Base-by-base conservation (phyloP, 2,329 filamentous ascomycete species). In the Ascochyta lentis region DNA sequence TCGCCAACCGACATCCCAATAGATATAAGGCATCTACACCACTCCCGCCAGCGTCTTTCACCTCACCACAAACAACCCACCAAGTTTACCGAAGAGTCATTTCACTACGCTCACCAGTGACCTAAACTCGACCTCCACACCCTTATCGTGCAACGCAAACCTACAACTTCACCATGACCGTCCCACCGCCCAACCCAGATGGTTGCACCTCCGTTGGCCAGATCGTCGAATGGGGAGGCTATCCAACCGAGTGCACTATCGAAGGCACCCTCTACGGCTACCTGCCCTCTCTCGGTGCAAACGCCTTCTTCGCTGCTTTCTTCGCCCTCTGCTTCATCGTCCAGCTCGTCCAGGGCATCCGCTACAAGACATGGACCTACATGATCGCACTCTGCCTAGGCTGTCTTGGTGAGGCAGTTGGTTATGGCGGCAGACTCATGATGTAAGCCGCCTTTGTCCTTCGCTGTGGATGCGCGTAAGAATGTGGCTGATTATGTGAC, bases 331-430 rank as follows among this genome's bases (percentile, higher is more conserved):
- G 80, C 44, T 76, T 81, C 3, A 13, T 84, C 5, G 66, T 77
- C 19, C 83, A 86, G 44, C 44, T 84, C 23, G 72, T 70, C 1
- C 70, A 84, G 6, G 83, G 83, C 6, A 70, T 83, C 48, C 76
- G 73, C 48, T 83, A 80, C 66, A 79, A 78, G 52, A 84, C 84
- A 60, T 86, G 82, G 80, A 83, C 82, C 5, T 85, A 82, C 67
- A 78, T 80, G 73, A 69, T 80, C 27, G 83, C 80, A 0, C 75
- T 85, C 55, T 64, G 72, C 8, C 58, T 80, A 3, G 84, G 82
- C 8, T 77, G 81, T 7, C 56, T 81, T 3, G 78, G 83, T 40
- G 84, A 86, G 65, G 70, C 79, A 26, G 68, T 84, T 1, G 86
- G 86, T 8, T 88, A 88, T 64, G 74, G 78, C 12, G 84, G 82